Evolutionary conservation across 2,329 filamentous ascomycete genomes (phyloP).

Genomic region (Fusarium sp.): DNA sequence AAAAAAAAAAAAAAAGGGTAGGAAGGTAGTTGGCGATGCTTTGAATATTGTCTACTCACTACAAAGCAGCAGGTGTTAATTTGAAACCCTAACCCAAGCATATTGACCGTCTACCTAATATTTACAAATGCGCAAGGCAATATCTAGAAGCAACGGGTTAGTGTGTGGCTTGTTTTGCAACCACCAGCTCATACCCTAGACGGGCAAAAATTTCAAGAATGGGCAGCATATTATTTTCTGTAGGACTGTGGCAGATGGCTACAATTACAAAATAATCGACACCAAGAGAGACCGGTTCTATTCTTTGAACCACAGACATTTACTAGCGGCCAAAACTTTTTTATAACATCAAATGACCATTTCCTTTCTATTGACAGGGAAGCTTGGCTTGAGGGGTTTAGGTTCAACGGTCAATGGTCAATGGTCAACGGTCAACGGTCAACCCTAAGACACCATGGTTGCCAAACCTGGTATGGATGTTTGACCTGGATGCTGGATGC

Average conservation of each 20-base stretch:
- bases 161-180: not conserved
- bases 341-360: not conserved
- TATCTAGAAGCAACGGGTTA: not conserved
- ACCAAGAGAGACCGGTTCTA: not conserved
- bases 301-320: not conserved
- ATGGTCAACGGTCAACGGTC: slow-evolving; percentile 42
- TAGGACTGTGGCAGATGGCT: not conserved
- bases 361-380: slow-evolving; percentile 22
- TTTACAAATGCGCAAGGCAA: not conserved
- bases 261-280: not conserved
- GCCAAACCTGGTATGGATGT: slow-evolving; percentile 26
- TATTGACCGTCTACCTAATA: not conserved
- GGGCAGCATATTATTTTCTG: not conserved
- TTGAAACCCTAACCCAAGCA: not conserved
- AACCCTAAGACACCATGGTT: slow-evolving; percentile 26
- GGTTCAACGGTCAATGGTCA: slow-evolving; percentile 44
- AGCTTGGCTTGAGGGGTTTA: slow-evolving; percentile 32
- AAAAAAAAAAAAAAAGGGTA: not conserved
- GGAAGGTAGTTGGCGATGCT: not conserved
- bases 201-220: not conserved
- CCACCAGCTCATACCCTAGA: not conserved
- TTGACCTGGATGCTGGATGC: slow-evolving; percentile 39
- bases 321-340: not conserved
- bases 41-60: not conserved
- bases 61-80: not conserved